Evolutionary conservation across 306 rosid genomes (phyloP).

Genomic region (Cucumis sativus): Cucumber_9930_V3 NC_026660.2:21479501-21480000

Average conservation of each 20-base stretch:
- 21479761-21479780: conserved; percentile 36
- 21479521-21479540: conserved; percentile 78
- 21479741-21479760: background rate
- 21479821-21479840: conserved; percentile 48
- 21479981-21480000: conserved; percentile 56
- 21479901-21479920: background rate
- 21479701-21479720: background rate
- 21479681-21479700: background rate
- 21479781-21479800: conserved; percentile 70
- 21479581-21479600: conserved; percentile 18
- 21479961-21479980: conserved; percentile 59
- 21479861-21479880: background rate
- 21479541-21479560: conserved; percentile 70
- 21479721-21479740: background rate
- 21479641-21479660: background rate
- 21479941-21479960: conserved; percentile 58
- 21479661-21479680: background rate
- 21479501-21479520: conserved; percentile 83
- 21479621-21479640: background rate
- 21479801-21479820: conserved; percentile 56
- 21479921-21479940: conserved; percentile 28
- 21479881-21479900: background rate
- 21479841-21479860: conserved; percentile 53
- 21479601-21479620: background rate
- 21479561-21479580: conserved; percentile 76